Base-by-base conservation (phyloP, 345 rosid genomes). In the Arabidopsis suecica region DNA sequence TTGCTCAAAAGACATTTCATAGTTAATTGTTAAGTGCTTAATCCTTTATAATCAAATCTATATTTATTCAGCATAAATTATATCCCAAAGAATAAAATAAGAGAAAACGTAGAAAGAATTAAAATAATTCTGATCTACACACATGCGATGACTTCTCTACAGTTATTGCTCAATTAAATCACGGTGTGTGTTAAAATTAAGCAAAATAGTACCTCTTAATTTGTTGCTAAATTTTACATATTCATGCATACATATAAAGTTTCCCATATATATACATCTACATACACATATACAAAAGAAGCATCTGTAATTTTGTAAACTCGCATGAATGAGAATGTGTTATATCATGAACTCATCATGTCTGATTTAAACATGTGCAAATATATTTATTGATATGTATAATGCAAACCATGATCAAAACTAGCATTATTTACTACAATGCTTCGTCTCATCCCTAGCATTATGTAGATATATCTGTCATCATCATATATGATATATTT, bases 1-100 rank as follows among this genome's bases (percentile, higher is more conserved):
- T 48, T 65, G 72, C 72, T 77, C 54, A 56, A 70, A 77, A 71
- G 76, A 49, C 72, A 77, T 55, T 38, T 20, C 33, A 38, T 7
- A 49, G 56, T 28, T 20, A 41, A 38, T 7, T 59, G 56, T 28
- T 28, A 49, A 48, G 36, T 61, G 54, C 5, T 23, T 59, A 25
- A 48, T 38, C 60, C 5, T 37, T 41, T 32, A 0, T 28, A 28
- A 28, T 16, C 32, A 12, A 74, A 40, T 74, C 59, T 38, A 67
- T 41, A 59, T 55, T 65, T 56, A 70, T 22, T 71, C 22, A 32
- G 20, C 61, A 40, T 47, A 28, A 56, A 20, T 2, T 45, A 22
- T 34, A 42, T 34, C 9, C 10, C 37, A 36, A 33, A 51, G n/a
- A 42, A 3, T 12, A 58, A 57, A 36, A 47, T 5, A 56, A 62